Conservation (phyloP, 1,284 basidiomycete genomes). For the Hymenochaete sp. region DNA sequence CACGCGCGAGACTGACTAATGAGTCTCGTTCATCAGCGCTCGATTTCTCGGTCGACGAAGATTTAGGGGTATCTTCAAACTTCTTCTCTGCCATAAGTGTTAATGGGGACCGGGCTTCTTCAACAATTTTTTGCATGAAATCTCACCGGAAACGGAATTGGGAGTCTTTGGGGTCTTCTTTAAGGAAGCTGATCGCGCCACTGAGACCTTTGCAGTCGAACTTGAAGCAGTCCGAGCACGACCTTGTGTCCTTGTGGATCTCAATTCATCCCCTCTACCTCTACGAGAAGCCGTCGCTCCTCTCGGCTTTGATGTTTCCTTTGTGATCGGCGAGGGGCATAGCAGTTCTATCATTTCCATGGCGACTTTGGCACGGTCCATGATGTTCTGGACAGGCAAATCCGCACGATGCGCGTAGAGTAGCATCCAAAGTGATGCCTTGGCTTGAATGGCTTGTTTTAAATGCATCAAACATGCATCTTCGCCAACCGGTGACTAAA, state of each 20-base stretch:
- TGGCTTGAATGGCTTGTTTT: neutral
- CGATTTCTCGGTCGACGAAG: slow-evolving; percentile 21
- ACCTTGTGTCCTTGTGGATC: neutral
- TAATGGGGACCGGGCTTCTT: neutral
- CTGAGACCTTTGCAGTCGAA: neutral
- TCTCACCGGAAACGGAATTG: slow-evolving; percentile 35
- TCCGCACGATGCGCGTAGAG: slow-evolving; percentile 10
- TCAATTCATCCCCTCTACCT: neutral
- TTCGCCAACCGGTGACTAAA: slow-evolving; percentile 6
- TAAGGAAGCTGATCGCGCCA: neutral
- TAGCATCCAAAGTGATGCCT: slow-evolving; percentile 3
- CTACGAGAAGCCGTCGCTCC: too few relatives aligned
- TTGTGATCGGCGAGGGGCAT: neutral
- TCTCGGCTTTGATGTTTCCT: too few relatives aligned
- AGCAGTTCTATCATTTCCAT: neutral
- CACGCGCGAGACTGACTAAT: slow-evolving; percentile 45
- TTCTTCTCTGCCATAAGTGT: too few relatives aligned
- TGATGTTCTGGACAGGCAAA: neutral
- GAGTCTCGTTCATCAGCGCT: slow-evolving; percentile 33
- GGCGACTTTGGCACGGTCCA: neutral
- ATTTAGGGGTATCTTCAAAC: slow-evolving; percentile 6
- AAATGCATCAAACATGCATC: slow-evolving; percentile 5
- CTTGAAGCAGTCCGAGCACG: neutral
- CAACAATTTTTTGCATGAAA: neutral
- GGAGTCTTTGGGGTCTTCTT: slow-evolving; percentile 20